phyloP scores from a whole-genome alignment of 257 asterid species.

The Henckelia pumila region DNA sequence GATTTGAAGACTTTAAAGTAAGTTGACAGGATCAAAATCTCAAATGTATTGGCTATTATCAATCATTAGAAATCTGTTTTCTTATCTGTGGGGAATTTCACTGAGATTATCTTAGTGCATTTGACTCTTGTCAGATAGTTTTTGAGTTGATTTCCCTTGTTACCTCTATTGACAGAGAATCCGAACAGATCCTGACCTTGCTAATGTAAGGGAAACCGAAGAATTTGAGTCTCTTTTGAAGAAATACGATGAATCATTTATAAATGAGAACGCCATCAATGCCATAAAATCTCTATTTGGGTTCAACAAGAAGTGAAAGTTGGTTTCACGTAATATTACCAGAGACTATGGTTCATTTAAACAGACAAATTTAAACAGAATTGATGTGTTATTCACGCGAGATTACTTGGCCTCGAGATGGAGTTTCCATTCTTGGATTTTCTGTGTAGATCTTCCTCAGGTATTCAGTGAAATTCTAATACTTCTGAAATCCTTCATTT shows the following conservation, averaged over 20 bases:
- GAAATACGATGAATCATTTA: slow-evolving; percentile 81
- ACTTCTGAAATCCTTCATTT: slow-evolving; percentile 16
- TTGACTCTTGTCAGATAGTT: not conserved
- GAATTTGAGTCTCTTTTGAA: slow-evolving; percentile 71
- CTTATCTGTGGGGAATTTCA: too few relatives aligned
- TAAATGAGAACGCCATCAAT: slow-evolving; percentile 87
- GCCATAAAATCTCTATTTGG: slow-evolving; percentile 89
- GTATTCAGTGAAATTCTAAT: not conserved
- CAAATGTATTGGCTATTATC: not conserved
- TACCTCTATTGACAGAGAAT: not conserved
- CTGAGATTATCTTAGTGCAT: not conserved
- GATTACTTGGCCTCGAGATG: not conserved
- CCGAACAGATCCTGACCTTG: slow-evolving; percentile 86
- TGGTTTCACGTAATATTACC: not conserved
- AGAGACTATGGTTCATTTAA: slow-evolving; percentile 4
- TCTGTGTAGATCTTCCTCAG: slow-evolving; percentile 17
- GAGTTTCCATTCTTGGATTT: slow-evolving; percentile 2
- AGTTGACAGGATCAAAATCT: too few relatives aligned
- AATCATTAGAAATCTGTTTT: not conserved
- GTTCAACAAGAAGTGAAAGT: slow-evolving; percentile 59
- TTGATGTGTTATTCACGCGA: not conserved
- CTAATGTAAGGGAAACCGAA: slow-evolving; percentile 54
- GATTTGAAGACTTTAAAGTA: not conserved
- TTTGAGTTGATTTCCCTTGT: not conserved
- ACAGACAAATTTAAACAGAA: slow-evolving; percentile 2